Conservation (phyloP, 306 rosid species). For the Quercus agrifolia region DNA sequence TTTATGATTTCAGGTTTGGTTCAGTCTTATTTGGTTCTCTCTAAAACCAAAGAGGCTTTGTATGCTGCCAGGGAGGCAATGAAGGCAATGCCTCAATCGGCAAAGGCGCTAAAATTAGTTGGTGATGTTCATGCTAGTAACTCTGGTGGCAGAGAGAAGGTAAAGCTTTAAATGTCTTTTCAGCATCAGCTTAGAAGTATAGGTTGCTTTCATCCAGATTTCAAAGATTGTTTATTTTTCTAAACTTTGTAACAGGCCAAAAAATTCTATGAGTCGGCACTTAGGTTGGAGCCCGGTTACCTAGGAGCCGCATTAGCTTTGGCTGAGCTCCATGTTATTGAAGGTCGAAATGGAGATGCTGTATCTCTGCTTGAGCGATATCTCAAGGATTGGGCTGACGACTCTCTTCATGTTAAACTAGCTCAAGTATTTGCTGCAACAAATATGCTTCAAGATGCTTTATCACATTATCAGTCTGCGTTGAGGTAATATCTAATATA, state of each 20-base stretch:
- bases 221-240: conserved; percentile 18
- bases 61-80: conserved; percentile 98
- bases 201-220: conserved; percentile 14
- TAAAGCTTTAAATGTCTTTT: conserved; percentile 17
- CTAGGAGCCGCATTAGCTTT: conserved; percentile 98
- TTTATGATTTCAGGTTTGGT: conserved; percentile 73
- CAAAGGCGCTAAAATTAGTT: conserved; percentile 93
- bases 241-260: conserved; percentile 66
- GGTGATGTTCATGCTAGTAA: conserved; percentile 98
- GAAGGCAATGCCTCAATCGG: conserved; percentile 99
- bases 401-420: conserved; percentile 95
- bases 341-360: conserved; percentile 95
- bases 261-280: conserved; percentile 97
- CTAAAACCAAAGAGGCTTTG: conserved; percentile 90
- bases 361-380: conserved; percentile 89
- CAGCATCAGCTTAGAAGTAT: conserved; percentile 21
- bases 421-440: conserved; percentile 98
- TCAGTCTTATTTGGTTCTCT: conserved; percentile 81
- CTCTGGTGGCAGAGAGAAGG: conserved; percentile 96
- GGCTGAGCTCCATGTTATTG: conserved; percentile 97
- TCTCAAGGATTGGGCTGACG: conserved; percentile 99
- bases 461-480: conserved; percentile 96
- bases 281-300: conserved; percentile 97
- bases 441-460: conserved; percentile 87
- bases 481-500: conserved; percentile 56